Base-by-base conservation (phyloP, 495 filamentous ascomycete species). In the Neurospora sp. region DNA sequence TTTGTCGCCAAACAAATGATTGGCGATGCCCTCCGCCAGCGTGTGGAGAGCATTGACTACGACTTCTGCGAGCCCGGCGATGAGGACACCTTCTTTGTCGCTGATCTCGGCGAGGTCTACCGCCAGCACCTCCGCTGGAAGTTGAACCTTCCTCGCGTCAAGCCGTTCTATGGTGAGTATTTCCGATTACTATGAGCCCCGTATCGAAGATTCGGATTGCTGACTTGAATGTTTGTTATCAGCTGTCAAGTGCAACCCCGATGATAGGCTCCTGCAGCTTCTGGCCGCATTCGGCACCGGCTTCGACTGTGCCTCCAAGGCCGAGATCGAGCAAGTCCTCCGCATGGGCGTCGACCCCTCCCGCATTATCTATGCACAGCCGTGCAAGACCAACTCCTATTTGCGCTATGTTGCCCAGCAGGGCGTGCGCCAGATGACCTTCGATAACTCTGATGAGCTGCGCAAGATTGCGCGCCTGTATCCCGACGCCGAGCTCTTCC, bases 171-270 rank as follows among this genome's bases (percentile, higher is more conserved):
- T 83, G 94, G 94, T 97, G 85, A 77, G 90, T 59, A 14, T 27
- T 82, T 40, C 0, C 44, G 6, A n/a, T 20, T n/a, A 53, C n/a
- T 41, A 12, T 38, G 47, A 22, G 20, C 31, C 38, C 4, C 8
- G 37, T 20, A 39, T 38, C 6, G 31, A 5, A 68, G 12, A 61
- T 39, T 37, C 5, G 8, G 18, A 5, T 22, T 61, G 44, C 75
- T 76, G 39, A 77, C 72, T 65, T 35, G 22, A 7, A 41, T 47
- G 4, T 44, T 22, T 61, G 39, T 3, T 71, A 68, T 59, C 76
- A 97, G 95, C 96, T 73, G 94, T 99, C 84, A 99, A 99, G 84
- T 98, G 96, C 81, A 98, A 99, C 86, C 93, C 94, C 12, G 96
- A 98, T 82, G 89, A 90, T 3, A 92, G 92, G 82, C 90, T 99